Base-by-base conservation (phyloP, 495 filamentous ascomycete genomes). In the Neurospora tetraspora region DNA sequence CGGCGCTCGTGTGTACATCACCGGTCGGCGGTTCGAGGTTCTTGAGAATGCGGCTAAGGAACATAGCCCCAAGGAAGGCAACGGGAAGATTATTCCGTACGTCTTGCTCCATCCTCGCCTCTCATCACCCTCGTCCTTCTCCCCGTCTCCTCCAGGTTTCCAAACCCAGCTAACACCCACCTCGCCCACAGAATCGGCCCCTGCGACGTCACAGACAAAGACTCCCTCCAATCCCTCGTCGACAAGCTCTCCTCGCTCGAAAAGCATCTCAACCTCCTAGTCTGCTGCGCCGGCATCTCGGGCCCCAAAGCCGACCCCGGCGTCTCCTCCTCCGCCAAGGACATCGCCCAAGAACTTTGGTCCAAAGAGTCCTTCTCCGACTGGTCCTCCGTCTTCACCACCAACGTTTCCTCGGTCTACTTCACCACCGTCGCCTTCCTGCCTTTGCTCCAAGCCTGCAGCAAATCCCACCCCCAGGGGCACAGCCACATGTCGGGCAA, bases 1-100 rank as follows among this genome's bases (percentile, higher is more conserved):
- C 77, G 91, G 91, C 12, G 90, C 91, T 39, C 77, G 80, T 20
- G 88, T 93, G 47, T 93, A 91, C 82, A 91, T 93, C 75, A 77
- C 91, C 7, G 89, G 90, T 31, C 82, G 91, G 9, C 83, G 89
- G 5, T 80, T 82, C 70, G 85, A 89, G 37, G 81, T 85, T 1
- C 85, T 90, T 0, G 81, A 88, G 69, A 82, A 83, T 47, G 83
- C 85, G 11, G 82, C 87, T 1, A 79, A 79, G 31, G 75, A 73
- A 5, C 81, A 83, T 69, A 80, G 80, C 7, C 81, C 80, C 0
- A 59, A 74, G 4, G 71, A 72, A 18, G 76, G 76, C 0, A 75
- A 70, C 9, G 79, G 80, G 0, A 73, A 77, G 42, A 83, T 83
- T 76, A 80, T 81, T 27, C 78, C 75, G 73, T 74, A 18, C 11